Evolutionary conservation across 257 asterid genomes (phyloP), one percentile per base, ranked within the genome.

Genomic region (Solanum paucissectum): DNA sequence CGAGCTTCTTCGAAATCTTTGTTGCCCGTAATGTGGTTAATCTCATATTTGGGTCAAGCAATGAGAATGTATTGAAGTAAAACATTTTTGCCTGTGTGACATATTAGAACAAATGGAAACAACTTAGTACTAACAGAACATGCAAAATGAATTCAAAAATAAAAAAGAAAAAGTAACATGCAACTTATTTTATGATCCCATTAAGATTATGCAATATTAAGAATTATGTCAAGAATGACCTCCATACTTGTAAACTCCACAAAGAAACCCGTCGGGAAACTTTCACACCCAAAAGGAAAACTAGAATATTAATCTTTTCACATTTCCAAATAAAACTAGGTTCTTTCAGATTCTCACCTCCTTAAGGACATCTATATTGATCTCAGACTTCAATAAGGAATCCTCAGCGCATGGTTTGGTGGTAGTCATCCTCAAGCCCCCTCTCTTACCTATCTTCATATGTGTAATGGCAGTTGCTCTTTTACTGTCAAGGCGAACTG

Each of bases 1-100:
- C 99, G 16, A 95, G 92, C 90, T 91, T 94, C 87, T 94, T 95
- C 3, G 98, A 92, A 7, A 95, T 92, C 88, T 88, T 93, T 88
- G 95, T 83, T 82, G 99, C 98, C 73, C 89, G 94, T 33, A 95
- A 87, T 38, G 96, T 86, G 44, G 99, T 95, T 62, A 95, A 93
- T 88, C 94, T 92, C 99, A 94, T 95, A 62, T 91, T 93, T 32
- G 90, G 92, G 88, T 95, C 96, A 66, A 97, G 95, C 89, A 97
- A 93, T 89, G 96, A 93, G 90, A 94, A 95, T 74, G 98, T 91
- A 91, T 95, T 95, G 94, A 97, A 94, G 93, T 95, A 95, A 88
- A 97, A 95, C 99, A 95, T 93, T 88, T 95, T 89, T 64, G 98
- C 98, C 99, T 97, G 95, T 88, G 91, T 58, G 23, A 69, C 10